phyloP scores from a whole-genome alignment of 495 filamentous ascomycete genomes.

The Hypoxylon fragiforme region DNA sequence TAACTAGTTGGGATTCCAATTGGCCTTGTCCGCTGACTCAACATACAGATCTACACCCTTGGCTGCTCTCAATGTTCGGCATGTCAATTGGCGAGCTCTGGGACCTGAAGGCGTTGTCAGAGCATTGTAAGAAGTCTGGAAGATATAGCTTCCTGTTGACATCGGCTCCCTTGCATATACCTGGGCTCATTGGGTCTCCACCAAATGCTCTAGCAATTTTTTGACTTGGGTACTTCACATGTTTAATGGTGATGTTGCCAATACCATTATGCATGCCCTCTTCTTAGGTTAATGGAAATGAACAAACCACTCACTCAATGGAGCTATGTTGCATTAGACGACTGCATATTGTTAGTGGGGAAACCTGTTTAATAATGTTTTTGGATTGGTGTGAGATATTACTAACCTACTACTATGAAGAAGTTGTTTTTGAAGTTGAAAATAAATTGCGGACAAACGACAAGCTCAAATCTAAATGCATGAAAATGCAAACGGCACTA shows the following conservation, averaged over 20 bases:
- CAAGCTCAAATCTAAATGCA: too few species aligned
- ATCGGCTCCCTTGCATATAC: conserved; percentile 62
- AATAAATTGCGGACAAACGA: too few species aligned
- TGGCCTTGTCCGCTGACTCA: neutral
- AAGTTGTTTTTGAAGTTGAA: too few species aligned
- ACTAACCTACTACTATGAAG: too few species aligned
- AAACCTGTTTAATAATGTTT: too few species aligned
- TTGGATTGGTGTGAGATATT: too few species aligned
- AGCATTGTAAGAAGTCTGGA: conserved; percentile 54
- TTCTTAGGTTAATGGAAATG: too few species aligned
- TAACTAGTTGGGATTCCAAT: too few species aligned
- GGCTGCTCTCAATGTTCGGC: conserved; percentile 67
- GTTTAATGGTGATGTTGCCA: neutral
- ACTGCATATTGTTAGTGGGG: too few species aligned
- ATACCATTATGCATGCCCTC: neutral
- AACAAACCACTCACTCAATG: too few species aligned
- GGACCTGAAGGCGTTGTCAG: conserved; percentile 58
- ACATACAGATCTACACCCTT: conserved; percentile 59
- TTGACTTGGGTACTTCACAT: conserved; percentile 30
- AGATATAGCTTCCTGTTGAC: conserved; percentile 72
- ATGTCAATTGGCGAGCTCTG: conserved; percentile 65
- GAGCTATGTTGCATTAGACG: too few species aligned
- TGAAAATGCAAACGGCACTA: too few species aligned
- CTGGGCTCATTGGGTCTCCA: conserved; percentile 52
- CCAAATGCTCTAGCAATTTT: conserved; percentile 59